Base-by-base conservation (phyloP, 768 basidiomycete species). In the Daedaleopsis sinensis region DNA sequence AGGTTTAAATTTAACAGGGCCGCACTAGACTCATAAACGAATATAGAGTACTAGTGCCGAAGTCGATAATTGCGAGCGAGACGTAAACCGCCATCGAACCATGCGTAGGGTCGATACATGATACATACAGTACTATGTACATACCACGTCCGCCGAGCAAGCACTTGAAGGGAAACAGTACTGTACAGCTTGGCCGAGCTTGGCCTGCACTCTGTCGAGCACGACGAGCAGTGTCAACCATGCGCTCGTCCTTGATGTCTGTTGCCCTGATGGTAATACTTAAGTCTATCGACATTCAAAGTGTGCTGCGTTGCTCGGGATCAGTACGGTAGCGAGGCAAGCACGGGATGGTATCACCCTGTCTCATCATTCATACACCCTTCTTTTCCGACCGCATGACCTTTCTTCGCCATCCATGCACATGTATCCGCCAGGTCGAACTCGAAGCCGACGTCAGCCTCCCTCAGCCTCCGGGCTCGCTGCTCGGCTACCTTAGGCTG, bases 351-450 rank as follows among this genome's bases (percentile, higher is more conserved):
- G 38, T 39, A 52, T 59, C 52, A 44, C 36, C 38, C 10, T 15
- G 44, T 55, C 57, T 57, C 47, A 48, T 48, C 47, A 24, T 13
- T 13, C 56, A 44, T 21, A 24, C 19, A 19, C n/a, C 3, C 47
- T 48, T 49, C 58, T 27, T 15, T 52, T 27, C 52, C 50, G 62
- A 55, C 57, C 62, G 57, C 62, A 46, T 63, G 62, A 63, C 56
- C 56, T 21, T 24, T 49, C 12, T 49, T 21, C 47, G 15, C 47
- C 32, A 11, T 13, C 21, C 58, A 37, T 18, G 55, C 62, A 44
- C 46, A 46, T 57, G 58, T 43, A 15, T 15, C 13, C 7, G 9
- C n/a, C 21, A 19, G 10, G 7, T n/a, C 46, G 18, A 10, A 52
- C 46, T n/a, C 46, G 18, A 10, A 52, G 44, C 46, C 49, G 39